Base-by-base conservation (phyloP, 2,329 filamentous ascomycete species). In the Torrubiellomyces zombiae region DNA sequence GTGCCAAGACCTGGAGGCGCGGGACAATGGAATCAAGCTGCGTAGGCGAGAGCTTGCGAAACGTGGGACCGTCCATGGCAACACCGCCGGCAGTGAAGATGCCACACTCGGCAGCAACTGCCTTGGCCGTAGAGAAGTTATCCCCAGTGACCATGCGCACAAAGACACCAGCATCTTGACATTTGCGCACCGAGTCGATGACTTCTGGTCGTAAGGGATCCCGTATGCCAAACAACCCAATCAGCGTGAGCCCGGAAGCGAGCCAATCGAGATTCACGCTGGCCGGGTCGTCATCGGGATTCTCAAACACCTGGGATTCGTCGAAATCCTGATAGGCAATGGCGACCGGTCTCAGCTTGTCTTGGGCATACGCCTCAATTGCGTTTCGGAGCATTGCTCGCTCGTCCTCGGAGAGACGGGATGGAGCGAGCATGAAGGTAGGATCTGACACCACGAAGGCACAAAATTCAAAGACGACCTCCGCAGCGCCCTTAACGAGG, bases 241-340 rank as follows among this genome's bases (percentile, higher is more conserved):
- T 39, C 30, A 56, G 56, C 9, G 53, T 49, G 21, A 57, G 35
- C 20, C 72, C 63, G 47, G 36, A 73, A 51, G 25, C 47, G 15
- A 54, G 27, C 45, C 48, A 51, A 31, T 51, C 47, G 9, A 53
- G 29, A 17, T 51, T 49, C 11, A 49, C 35, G n/a, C 38, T 32
- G 4, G 45, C 44, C 1, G 44, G 44, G 6, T 50, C 45, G 16
- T 52, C 46, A 5, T 41, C 40, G 4, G 42, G 38, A 16, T 62
- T 42, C 7, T 67, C 75, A 26, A 75, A 63, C 13, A 60, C 62
- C 14, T 79, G 77, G 63, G 73, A 78, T 29, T 55, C 58, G 15
- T 71, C 62, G 30, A 78, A 82, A 34, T 89, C 80, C 22, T 67
- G 64, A 47, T 79, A 83, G 4, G 78, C 61, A 33, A 85, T 59